Percentiles rank a stretch among this genome's conserved stretches.
Evolutionary conservation across 2,329 filamentous ascomycete species (phyloP).

Genomic region (Thelonectria blattea): DNA sequence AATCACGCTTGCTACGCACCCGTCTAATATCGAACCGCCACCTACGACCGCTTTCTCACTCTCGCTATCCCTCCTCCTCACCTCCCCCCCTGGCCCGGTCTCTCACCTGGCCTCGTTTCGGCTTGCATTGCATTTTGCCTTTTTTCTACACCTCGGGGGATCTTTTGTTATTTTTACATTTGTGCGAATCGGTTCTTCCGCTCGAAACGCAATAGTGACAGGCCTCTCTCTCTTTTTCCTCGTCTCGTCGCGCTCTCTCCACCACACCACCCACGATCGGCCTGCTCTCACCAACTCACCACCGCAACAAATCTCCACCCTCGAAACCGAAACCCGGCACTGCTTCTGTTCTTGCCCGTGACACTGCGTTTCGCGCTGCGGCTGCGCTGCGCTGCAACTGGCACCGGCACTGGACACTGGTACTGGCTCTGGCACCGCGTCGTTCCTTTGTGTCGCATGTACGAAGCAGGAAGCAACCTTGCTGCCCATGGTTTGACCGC

Average conservation of each 20-base stretch:
- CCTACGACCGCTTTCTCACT: neutral
- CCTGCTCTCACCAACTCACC: constrained; percentile 17
- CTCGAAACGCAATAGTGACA: neutral
- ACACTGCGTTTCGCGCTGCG: constrained; percentile 3
- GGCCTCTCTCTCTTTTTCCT: constrained; percentile 1
- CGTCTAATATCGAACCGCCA: neutral
- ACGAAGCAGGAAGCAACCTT: constrained; percentile 31
- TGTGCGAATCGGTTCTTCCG: constrained; percentile 13
- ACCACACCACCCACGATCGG: constrained; percentile 16
- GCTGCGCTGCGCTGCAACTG: constrained; percentile 17
- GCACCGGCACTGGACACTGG: no score
- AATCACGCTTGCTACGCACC: neutral
- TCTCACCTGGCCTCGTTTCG: constrained; percentile 16
- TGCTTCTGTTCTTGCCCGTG: neutral
- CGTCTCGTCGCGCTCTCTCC: neutral
- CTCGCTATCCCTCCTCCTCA: constrained; percentile 3
- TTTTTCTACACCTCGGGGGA: neutral
- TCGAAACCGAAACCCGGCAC: constrained; percentile 23
- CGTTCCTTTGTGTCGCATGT: constrained; percentile 33
- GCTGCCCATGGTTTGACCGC: constrained; percentile 33
- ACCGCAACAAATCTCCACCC: constrained; percentile 20
- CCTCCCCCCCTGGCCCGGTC: constrained; percentile 16
- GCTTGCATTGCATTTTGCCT: constrained; percentile 10
- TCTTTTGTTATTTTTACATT: constrained; percentile 16
- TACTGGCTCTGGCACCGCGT: constrained; percentile 19